Percentiles rank a stretch among this genome's conserved stretches.
Conservation (phyloP, 345 rosid species). For the Clausena lansium region DNA sequence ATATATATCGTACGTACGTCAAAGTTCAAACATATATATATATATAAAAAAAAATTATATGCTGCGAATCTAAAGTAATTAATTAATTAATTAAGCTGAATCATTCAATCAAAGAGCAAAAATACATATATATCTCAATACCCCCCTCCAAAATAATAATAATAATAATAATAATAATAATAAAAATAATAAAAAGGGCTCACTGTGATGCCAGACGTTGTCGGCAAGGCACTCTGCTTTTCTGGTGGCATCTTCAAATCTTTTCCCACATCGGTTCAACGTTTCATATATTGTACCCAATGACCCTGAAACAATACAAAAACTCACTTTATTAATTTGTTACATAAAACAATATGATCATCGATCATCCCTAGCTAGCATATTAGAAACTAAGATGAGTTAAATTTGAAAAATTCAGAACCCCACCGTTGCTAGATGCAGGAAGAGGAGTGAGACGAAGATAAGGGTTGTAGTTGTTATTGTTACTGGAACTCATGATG, state of each 20-base stretch:
- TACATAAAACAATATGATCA: background rate
- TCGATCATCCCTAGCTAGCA: background rate
- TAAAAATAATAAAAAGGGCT: background rate
- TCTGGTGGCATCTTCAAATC: constrained; percentile 50
- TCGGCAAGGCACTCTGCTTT: constrained; percentile 59
- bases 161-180: no score
- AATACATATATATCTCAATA: background rate
- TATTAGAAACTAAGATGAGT: background rate
- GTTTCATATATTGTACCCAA: constrained; percentile 41
- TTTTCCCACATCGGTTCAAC: constrained; percentile 61
- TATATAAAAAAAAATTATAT: background rate
- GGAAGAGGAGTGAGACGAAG: constrained; percentile 33
- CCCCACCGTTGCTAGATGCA: constrained; percentile 37
- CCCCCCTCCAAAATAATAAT: no score
- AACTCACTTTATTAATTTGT: background rate
- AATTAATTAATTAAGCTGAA: background rate
- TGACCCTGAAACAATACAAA: constrained; percentile 43
- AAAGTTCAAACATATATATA: constrained; percentile 3
- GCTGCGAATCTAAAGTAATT: no score
- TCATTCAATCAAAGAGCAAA: background rate
- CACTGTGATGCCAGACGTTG: constrained; percentile 62
- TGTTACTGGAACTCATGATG: constrained; percentile 15
- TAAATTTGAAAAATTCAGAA: background rate
- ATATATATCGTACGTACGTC: no score
- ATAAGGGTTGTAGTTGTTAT: constrained; percentile 38